Conservation (phyloP, 345 rosid species). For the Eucalyptus curtisii region DNA sequence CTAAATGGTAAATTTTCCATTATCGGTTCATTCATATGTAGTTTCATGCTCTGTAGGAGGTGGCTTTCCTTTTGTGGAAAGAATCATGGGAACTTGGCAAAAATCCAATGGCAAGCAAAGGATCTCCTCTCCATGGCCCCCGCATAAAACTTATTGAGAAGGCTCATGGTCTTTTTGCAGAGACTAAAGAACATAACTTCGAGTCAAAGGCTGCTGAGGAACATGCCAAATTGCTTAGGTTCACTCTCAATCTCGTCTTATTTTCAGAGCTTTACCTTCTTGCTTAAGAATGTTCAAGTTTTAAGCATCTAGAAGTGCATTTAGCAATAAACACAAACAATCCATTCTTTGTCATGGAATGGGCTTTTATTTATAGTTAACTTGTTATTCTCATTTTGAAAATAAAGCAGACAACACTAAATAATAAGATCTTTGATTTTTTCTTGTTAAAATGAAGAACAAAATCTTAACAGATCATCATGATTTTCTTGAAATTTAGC, state of each 20-base stretch:
- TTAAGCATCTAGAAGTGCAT: neutral
- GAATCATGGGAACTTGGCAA: slow-evolving; percentile 91
- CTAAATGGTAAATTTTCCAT: neutral
- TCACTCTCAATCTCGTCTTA: neutral
- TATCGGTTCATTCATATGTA: neutral
- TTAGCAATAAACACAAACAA: neutral
- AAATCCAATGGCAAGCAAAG: slow-evolving; percentile 96
- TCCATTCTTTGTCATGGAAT: neutral
- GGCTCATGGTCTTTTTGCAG: slow-evolving; percentile 60
- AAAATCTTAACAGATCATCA: neutral
- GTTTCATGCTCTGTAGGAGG: slow-evolving; percentile 41
- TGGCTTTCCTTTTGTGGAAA: slow-evolving; percentile 91
- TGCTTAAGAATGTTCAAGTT: neutral
- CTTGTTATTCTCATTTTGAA: neutral
- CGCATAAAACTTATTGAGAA: slow-evolving; percentile 87
- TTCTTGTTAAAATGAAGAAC: neutral
- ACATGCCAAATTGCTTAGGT: slow-evolving; percentile 92
- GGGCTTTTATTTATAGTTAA: neutral
- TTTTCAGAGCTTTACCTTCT: neutral
- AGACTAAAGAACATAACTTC: slow-evolving; percentile 85
- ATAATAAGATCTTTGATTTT: neutral
- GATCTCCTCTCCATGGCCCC: slow-evolving; percentile 94
- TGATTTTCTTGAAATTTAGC: neutral
- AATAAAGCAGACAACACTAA: neutral
- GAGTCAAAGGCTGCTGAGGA: slow-evolving; percentile 99